These are phyloP conservation scores for Suillus alpinus DNA, from an alignment of 768 basidiomycete species.

Conservation along the genomic window DNA sequence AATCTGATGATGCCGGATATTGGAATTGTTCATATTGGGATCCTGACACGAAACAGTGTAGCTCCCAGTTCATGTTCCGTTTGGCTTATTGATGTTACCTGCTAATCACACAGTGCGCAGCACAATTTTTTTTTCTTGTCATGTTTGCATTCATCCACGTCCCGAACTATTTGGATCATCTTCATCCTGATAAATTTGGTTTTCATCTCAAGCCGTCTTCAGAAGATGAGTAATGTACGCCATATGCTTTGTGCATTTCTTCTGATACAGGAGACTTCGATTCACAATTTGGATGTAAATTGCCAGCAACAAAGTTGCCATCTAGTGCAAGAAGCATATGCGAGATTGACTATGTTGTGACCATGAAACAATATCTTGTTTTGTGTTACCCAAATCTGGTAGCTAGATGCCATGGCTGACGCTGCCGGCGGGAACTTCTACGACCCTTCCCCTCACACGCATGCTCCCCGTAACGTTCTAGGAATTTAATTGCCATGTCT, in stretches of 20 bases:
- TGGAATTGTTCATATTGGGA: constrained; percentile 99
- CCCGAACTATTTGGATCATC: neutral
- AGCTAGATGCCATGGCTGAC: no score
- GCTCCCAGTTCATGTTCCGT: constrained; percentile 96
- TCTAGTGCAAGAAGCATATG: constrained; percentile 17
- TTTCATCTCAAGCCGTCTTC: neutral
- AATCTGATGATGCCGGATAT: constrained; percentile 83
- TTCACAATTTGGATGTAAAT: constrained; percentile 3
- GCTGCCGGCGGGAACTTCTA: no score
- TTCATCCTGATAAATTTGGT: neutral
- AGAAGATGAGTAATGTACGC: constrained; percentile 1
- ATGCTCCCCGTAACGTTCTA: no score
- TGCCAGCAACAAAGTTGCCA: constrained; percentile 28
- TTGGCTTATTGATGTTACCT: constrained; percentile 34
- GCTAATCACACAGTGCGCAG: neutral
- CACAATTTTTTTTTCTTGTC: neutral
- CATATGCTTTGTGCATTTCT: neutral
- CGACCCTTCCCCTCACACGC: no score
- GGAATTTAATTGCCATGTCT: no score
- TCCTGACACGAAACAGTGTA: constrained; percentile 97
- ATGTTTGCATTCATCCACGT: neutral
- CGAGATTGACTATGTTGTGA: no score
- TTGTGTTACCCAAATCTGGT: no score
- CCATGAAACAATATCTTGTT: no score
- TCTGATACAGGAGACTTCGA: neutral